These are phyloP conservation scores for Scleroderma citrinum DNA, from an alignment of 768 basidiomycete species.

Conservation along the genomic window DNA sequence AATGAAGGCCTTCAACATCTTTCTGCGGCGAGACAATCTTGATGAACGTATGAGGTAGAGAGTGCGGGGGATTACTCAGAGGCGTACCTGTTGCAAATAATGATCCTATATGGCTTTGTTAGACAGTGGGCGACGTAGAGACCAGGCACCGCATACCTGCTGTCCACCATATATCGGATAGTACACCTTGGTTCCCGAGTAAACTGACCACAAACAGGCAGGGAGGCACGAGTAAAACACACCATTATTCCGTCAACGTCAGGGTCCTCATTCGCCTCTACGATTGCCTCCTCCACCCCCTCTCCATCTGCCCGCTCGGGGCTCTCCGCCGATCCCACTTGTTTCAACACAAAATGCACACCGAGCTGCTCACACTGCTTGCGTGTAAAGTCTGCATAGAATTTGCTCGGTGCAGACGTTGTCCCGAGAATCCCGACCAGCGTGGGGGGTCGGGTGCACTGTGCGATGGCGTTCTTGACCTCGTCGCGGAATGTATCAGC, in stretches of 20 bases:
- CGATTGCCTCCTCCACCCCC: constrained; percentile 92
- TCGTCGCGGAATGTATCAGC: constrained; percentile 67
- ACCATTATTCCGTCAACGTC: constrained; percentile 95
- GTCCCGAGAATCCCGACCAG: constrained; percentile 92
- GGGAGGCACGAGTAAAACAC: constrained; percentile 16
- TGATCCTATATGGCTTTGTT: constrained; percentile 58
- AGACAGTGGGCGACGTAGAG: not conserved
- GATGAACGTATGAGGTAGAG: not conserved
- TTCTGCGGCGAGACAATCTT: constrained; percentile 93
- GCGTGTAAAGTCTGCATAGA: constrained; percentile 86
- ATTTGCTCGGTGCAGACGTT: constrained; percentile 68
- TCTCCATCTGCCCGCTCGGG: constrained; percentile 58
- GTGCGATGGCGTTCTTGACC: constrained; percentile 44
- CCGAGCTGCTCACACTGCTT: constrained; percentile 89
- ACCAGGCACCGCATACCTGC: constrained; percentile 50
- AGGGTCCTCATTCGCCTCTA: constrained; percentile 88
- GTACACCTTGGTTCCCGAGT: constrained; percentile 57
- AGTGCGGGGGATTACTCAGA: not conserved
- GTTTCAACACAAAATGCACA: constrained; percentile 76
- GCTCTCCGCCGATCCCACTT: constrained; percentile 44
- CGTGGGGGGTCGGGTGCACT: constrained; percentile 47
- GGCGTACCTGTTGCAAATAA: constrained; percentile 84
- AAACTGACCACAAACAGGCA: not conserved
- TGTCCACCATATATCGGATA: constrained; percentile 92
- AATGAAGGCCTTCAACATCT: constrained; percentile 96